A percentile compares a stretch with the other conserved stretches of the same genome.
These are phyloP conservation scores for Ophioceras dolichostomum DNA, from an alignment of 2,329 filamentous ascomycete genomes.

Conservation along the genomic window DNA sequence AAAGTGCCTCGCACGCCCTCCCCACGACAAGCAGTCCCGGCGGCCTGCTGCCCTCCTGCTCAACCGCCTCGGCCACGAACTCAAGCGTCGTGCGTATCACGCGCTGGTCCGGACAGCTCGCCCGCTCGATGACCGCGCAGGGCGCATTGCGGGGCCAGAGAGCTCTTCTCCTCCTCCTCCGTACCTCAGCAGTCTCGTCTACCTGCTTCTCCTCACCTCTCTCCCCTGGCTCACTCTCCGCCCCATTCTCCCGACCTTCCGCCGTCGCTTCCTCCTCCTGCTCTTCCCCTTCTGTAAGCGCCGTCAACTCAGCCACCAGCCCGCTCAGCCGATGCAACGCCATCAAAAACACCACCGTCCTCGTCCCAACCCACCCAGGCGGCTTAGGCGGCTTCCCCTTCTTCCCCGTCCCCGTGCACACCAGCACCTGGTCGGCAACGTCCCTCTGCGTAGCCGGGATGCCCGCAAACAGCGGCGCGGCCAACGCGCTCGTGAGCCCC, in stretches of 20 bases:
- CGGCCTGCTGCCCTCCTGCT: constrained; percentile 78
- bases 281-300: constrained; percentile 20
- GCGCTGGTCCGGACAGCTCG: constrained; percentile 86
- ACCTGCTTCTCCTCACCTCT: constrained; percentile 14
- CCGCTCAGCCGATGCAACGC: constrained; percentile 72
- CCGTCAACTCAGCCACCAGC: constrained; percentile 59
- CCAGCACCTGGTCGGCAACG: constrained; percentile 81
- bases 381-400: constrained; percentile 76
- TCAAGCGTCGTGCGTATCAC: constrained; percentile 80
- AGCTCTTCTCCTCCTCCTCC: no score
- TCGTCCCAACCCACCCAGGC: constrained; percentile 61
- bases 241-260: no score
- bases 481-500: constrained; percentile 79
- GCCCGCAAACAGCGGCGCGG: constrained; percentile 75
- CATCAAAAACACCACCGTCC: constrained; percentile 93
- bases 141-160: constrained; percentile 69
- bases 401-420: constrained; percentile 93
- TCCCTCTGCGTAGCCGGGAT: constrained; percentile 84
- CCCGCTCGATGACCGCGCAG: constrained; percentile 86
- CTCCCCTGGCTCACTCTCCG: constrained; percentile 14
- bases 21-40: constrained; percentile 84
- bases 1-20: constrained; percentile 67
- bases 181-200: no score
- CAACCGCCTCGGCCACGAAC: constrained; percentile 69
- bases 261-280: constrained; percentile 5